phyloP scores from a whole-genome alignment of 2,329 filamentous ascomycete species.

The Trichophyton schoenleinii region DNA sequence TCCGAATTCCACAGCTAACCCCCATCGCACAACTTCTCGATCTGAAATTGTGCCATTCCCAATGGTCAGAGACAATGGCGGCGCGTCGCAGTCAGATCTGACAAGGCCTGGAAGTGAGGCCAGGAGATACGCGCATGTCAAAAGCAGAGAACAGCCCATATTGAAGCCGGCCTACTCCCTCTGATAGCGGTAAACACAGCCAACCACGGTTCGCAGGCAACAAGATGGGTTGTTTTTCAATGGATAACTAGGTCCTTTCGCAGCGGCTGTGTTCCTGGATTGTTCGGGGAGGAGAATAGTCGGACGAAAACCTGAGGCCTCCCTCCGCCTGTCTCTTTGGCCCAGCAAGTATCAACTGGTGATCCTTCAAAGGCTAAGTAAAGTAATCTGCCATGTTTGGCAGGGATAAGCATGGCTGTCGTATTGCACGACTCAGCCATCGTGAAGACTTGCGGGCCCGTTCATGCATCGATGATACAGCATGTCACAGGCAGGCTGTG shows the following conservation, averaged over 20 bases:
- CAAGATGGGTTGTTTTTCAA: neutral
- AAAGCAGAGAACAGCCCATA: neutral
- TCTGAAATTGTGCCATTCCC: conserved; percentile 2
- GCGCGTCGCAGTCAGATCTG: neutral
- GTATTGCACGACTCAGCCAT: neutral
- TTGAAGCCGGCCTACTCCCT: neutral
- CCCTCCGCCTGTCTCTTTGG: neutral
- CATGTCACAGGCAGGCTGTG: neutral
- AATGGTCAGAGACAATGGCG: conserved; percentile 6
- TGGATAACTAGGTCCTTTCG: neutral
- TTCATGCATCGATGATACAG: neutral
- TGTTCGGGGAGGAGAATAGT: neutral
- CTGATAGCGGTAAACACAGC: neutral
- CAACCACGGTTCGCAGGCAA: neutral
- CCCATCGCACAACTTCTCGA: conserved; percentile 4
- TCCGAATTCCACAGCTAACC: conserved; percentile 6
- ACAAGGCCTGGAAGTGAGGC: neutral
- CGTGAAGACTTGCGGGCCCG: neutral
- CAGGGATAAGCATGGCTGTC: neutral
- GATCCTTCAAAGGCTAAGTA: neutral
- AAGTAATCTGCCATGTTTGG: neutral
- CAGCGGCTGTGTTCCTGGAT: neutral
- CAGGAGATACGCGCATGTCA: neutral
- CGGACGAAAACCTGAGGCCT: neutral
- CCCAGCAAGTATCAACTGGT: neutral